Percentiles rank a stretch among this genome's conserved stretches.
Evolutionary conservation across 23 red algal genomes (phyloP).

Genomic region (Agarophyton chilense): DNA sequence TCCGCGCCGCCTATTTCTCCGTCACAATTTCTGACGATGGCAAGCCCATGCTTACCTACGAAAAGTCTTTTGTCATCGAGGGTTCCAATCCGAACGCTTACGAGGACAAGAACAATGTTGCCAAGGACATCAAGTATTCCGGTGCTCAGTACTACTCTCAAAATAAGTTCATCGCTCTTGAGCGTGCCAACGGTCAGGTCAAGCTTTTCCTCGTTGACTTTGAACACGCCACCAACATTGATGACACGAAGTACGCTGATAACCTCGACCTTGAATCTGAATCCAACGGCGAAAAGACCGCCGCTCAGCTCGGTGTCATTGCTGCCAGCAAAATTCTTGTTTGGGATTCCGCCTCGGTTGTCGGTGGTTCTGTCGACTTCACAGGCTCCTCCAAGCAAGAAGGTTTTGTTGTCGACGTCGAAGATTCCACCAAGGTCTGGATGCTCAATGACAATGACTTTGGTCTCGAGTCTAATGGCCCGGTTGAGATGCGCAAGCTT

Average conservation of each 20-base stretch:
- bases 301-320: constrained; percentile 32
- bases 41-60: constrained; percentile 18
- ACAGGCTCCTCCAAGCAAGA: constrained; percentile 47
- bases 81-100: constrained; percentile 35
- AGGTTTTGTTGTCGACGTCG: constrained; percentile 55
- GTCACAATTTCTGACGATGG: background rate
- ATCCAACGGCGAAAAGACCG: constrained; percentile 35
- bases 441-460: constrained; percentile 72
- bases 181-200: constrained; percentile 62
- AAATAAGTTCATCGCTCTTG: constrained; percentile 57
- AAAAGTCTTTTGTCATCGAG: constrained; percentile 57
- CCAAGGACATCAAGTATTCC: constrained; percentile 59
- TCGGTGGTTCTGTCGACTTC: constrained; percentile 55
- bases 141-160: constrained; percentile 23
- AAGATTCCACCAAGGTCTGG: constrained; percentile 28
- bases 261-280: constrained; percentile 49
- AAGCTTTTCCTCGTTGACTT: constrained; percentile 70
- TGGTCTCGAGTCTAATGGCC: constrained; percentile 21
- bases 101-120: constrained; percentile 1
- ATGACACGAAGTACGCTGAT: constrained; percentile 52
- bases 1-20: constrained; percentile 50
- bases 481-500: constrained; percentile 32
- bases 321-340: constrained; percentile 46
- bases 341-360: constrained; percentile 45
- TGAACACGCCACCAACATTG: constrained; percentile 42